phyloP scores from a whole-genome alignment of 805 yeast genomes.

The Starmerella stellata region DNA sequence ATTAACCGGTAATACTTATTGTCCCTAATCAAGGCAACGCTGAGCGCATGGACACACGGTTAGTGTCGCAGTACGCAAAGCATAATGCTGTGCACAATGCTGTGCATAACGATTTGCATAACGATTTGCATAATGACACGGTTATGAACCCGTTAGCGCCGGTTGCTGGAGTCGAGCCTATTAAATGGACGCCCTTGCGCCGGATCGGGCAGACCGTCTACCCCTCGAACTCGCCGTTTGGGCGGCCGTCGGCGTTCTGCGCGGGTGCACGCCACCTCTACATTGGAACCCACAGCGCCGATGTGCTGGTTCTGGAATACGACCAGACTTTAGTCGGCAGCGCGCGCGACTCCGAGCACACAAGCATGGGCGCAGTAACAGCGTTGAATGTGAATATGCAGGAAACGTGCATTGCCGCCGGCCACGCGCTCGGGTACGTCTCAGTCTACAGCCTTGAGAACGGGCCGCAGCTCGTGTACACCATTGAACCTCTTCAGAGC shows the following conservation, averaged over 20 bases:
- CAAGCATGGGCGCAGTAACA: conserved; percentile 31
- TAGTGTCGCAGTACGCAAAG: neutral
- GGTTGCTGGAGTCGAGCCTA: neutral
- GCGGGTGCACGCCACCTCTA: conserved; percentile 20
- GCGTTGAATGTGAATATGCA: conserved; percentile 46
- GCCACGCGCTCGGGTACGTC: conserved; percentile 47
- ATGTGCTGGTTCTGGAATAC: conserved; percentile 47
- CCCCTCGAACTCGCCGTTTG: conserved; percentile 26
- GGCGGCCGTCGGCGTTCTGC: conserved; percentile 33
- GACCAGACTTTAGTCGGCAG: conserved; percentile 38
- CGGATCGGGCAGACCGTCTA: conserved; percentile 25
- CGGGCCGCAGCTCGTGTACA: conserved; percentile 1
- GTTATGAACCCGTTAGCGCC: neutral
- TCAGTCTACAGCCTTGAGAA: conserved; percentile 31
- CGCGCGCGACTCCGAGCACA: conserved; percentile 22
- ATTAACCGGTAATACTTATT: no score
- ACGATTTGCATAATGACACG: no score
- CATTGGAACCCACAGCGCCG: conserved; percentile 56
- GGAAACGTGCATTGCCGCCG: conserved; percentile 50
- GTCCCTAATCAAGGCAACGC: no score
- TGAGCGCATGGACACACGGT: conserved; percentile 1
- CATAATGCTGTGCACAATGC: no score
- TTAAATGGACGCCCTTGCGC: conserved; percentile 28
- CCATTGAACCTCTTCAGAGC: conserved; percentile 6
- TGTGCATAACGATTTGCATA: no score